Evolutionary conservation across 176 grass and related monocot species (phyloP), one percentile per base, ranked within the genome.

Genomic region (Musa itinerans): DNA sequence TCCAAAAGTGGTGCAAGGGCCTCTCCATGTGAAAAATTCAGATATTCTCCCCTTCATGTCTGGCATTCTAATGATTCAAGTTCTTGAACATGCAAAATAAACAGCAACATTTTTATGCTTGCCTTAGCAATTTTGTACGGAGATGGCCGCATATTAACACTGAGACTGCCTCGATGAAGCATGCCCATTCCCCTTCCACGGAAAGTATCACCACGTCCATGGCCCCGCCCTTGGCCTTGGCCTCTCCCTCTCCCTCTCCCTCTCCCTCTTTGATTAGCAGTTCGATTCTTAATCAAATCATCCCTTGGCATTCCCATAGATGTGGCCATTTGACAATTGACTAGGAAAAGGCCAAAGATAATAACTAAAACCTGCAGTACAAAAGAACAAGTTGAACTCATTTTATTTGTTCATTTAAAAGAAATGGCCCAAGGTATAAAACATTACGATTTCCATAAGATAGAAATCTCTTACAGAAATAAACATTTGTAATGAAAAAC

Each of bases 221-320:
- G 88, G 52, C 82, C 69, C 9, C 79, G 63, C 26, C 83, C 78
- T 77, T 82, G 84, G 65, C 34, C 4, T 43, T 43, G 34, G 34
- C 3, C 4, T 43, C 34, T 43, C 3, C 29, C 29, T 34, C 29
- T 34, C 29, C 79, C 69, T 72, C 81, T 72, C 76, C 80, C 83
- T 83, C 64, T 81, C 77, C 93, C 92, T 53, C 90, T 90, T 87
- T 86, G 90, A 75, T 84, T 82, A 26, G 78, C 67, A 54, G 48
- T 84, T 91, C 88, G 91, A 65, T 79, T 90, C 88, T 83, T 98
- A 84, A 84, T 90, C 78, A 93, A 82, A 91, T 93, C 87, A 81
- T 90, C 88, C n/a, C 91, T 76, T 29, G 90, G 78, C 83, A 98
- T 90, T 54, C 89, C 79, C 69, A 93, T 82, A 81, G 84, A 74